phyloP scores from a whole-genome alignment of 352 stramenopile genomes.

The Halophytophthora batemanensis region DNA sequence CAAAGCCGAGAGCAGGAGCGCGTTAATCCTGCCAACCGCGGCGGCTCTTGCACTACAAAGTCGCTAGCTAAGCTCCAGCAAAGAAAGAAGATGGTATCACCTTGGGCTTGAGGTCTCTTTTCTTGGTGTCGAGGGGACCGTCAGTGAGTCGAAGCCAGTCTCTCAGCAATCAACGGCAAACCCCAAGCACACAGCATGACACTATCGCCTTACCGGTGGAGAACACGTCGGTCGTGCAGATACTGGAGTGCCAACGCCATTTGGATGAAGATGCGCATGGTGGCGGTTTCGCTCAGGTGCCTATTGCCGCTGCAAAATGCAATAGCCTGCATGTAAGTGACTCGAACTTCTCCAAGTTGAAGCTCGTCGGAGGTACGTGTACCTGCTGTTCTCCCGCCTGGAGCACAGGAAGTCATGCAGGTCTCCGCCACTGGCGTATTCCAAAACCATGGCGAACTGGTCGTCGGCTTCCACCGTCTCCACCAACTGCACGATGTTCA shows the following conservation, averaged over 20 bases:
- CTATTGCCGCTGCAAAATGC: constrained; percentile 1
- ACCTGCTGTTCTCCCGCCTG: constrained; percentile 18
- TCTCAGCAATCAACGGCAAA: not conserved
- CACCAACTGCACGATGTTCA: constrained; percentile 67
- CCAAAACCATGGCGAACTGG: constrained; percentile 64
- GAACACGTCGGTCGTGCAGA: constrained; percentile 49
- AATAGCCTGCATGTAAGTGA: constrained; percentile 7
- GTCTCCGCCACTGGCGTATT: constrained; percentile 65
- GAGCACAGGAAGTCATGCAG: constrained; percentile 43
- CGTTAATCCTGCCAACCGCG: too few relatives aligned
- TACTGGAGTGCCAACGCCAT: constrained; percentile 55
- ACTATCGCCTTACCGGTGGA: constrained; percentile 46
- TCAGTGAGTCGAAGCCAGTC: not conserved
- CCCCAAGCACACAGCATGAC: not conserved
- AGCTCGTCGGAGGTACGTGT: constrained; percentile 2
- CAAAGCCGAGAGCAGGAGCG: not conserved
- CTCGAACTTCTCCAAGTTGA: too few relatives aligned
- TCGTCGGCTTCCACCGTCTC: constrained; percentile 31
- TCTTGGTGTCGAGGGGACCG: too few relatives aligned
- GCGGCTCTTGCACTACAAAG: too few relatives aligned
- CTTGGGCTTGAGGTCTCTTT: constrained; percentile 65
- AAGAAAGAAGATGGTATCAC: too few relatives aligned
- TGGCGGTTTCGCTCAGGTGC: constrained; percentile 34
- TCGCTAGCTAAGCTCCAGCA: too few relatives aligned
- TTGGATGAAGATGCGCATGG: constrained; percentile 75